phyloP scores from a whole-genome alignment of 495 filamentous ascomycete genomes.

The Aspergillus campestris region DNA sequence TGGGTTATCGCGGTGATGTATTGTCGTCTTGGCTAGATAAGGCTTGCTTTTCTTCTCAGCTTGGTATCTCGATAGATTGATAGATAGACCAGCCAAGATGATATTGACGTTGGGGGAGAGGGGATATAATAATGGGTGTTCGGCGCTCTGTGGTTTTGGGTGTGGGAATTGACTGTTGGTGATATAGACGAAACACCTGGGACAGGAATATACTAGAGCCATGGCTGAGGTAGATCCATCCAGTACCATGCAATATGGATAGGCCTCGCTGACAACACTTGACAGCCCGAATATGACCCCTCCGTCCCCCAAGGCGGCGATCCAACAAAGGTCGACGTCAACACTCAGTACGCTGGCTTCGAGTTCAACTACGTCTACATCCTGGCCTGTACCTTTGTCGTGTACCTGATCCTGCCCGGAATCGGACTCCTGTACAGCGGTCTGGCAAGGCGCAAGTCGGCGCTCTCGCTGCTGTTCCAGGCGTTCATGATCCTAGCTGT shows the following conservation, averaged over 20 bases:
- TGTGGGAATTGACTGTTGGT: too few species aligned
- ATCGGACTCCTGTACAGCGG: conserved; percentile 52
- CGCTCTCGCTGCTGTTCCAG: conserved; percentile 48
- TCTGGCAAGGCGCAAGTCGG: conserved; percentile 49
- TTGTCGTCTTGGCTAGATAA: too few species aligned
- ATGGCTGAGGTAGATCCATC: neutral
- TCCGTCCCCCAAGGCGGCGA: conserved; percentile 39
- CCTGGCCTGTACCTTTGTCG: conserved; percentile 42
- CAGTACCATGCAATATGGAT: neutral
- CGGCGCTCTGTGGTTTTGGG: too few species aligned
- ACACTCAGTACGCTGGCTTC: conserved; percentile 39
- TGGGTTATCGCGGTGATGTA: too few species aligned
- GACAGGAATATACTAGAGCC: neutral
- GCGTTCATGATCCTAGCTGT: conserved; percentile 44
- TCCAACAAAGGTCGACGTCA: conserved; percentile 38
- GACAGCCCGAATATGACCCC: conserved; percentile 32
- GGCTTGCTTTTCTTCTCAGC: too few species aligned
- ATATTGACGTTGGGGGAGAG: too few species aligned
- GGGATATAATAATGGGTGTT: too few species aligned
- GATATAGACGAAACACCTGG: too few species aligned
- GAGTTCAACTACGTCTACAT: conserved; percentile 47
- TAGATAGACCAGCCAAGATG: too few species aligned
- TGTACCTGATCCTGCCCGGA: conserved; percentile 53
- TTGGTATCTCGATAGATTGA: too few species aligned
- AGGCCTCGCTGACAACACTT: neutral